Percentiles rank a stretch among this genome's conserved stretches.
Conservation (phyloP, 106 monocot species). For the Platanthera guangdongensis region DNA sequence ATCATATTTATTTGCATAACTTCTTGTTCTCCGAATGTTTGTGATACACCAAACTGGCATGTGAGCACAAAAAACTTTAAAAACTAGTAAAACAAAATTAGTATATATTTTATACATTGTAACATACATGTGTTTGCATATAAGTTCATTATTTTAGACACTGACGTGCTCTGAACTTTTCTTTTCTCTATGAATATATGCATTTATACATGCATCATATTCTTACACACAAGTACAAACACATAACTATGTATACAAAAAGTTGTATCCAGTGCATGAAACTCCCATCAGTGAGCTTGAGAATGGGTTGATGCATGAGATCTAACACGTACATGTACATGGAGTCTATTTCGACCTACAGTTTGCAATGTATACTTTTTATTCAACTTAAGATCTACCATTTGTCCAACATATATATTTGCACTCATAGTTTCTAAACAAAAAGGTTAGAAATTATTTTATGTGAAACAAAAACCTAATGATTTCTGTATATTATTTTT, state of each 20-base stretch:
- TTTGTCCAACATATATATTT: not conserved
- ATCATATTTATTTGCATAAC: no score
- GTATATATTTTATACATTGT: not conserved
- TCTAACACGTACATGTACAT: no score
- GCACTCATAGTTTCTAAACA: not conserved
- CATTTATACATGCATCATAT: not conserved
- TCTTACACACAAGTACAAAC: not conserved
- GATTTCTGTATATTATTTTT: not conserved
- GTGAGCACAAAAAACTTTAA: not conserved
- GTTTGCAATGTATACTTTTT: no score
- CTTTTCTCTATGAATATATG: not conserved
- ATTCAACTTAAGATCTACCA: no score
- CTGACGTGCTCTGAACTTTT: not conserved
- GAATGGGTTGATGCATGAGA: no score
- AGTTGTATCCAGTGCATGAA: no score
- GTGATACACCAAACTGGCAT: no score
- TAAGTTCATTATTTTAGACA: not conserved
- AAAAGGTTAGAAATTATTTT: not conserved
- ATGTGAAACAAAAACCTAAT: not conserved
- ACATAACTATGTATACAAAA: no score
- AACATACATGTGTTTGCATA: not conserved
- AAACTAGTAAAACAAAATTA: not conserved
- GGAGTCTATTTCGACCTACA: no score
- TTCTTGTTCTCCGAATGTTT: no score
- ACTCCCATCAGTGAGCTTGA: no score